phyloP scores from a whole-genome alignment of 2,329 filamentous ascomycete genomes.

The Metarhizium rileyi region DNA sequence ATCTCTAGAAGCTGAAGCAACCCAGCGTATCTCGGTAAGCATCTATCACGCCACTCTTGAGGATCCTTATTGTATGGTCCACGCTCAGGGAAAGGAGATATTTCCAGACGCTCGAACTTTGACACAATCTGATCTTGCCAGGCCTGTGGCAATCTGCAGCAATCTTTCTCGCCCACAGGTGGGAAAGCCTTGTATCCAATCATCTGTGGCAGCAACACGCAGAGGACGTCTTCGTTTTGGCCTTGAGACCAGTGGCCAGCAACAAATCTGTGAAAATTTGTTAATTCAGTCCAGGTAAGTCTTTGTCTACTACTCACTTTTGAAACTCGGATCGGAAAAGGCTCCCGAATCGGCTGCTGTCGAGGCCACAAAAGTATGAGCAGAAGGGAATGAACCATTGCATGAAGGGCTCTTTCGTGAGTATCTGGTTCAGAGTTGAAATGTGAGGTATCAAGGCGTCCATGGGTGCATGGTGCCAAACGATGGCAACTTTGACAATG shows the following conservation, averaged over 20 bases:
- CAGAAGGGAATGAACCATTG: slow-evolving; percentile 78
- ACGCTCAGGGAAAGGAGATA: slow-evolving; percentile 54
- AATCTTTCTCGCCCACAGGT: slow-evolving; percentile 39
- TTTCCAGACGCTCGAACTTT: slow-evolving; percentile 56
- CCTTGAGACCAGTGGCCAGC: slow-evolving; percentile 60
- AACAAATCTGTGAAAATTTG: slow-evolving; percentile 54
- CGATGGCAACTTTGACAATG: slow-evolving; percentile 51
- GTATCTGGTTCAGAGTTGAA: slow-evolving; percentile 50
- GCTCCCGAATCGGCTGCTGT: slow-evolving; percentile 63
- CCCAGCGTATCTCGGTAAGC: slow-evolving; percentile 58
- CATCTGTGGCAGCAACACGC: slow-evolving; percentile 58
- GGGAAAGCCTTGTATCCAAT: slow-evolving; percentile 46
- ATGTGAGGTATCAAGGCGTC: slow-evolving; percentile 67
- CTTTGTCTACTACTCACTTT: slow-evolving; percentile 41
- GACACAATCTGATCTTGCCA: slow-evolving; percentile 67
- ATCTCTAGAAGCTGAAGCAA: slow-evolving; percentile 54
- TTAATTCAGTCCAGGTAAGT: slow-evolving; percentile 10
- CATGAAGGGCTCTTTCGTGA: slow-evolving; percentile 57
- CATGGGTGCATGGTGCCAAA: slow-evolving; percentile 68
- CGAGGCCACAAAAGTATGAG: slow-evolving; percentile 66
- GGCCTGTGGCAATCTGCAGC: slow-evolving; percentile 48
- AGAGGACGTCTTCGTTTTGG: slow-evolving; percentile 57
- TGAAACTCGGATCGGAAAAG: slow-evolving; percentile 77
- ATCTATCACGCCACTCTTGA: slow-evolving; percentile 51
- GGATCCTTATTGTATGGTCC: slow-evolving; percentile 53